These are phyloP conservation scores for Osmozyma mogii DNA, from an alignment of 805 yeast genomes.

Conservation along the genomic window DNA sequence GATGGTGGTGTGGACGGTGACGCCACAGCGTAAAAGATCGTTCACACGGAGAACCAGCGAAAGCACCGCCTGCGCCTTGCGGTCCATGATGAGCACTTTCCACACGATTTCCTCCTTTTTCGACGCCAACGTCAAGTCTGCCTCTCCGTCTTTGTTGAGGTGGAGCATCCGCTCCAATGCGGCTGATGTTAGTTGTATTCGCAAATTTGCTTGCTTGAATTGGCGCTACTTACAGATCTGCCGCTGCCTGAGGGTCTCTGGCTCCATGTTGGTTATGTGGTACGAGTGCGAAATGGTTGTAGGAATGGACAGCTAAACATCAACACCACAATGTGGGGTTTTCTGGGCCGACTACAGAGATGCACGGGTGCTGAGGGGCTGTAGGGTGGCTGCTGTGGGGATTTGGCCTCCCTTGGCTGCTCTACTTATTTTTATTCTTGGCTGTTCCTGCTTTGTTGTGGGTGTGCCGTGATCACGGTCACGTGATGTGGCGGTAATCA, in stretches of 20 bases:
- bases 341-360: background rate
- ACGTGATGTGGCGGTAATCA: no score
- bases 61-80: conserved; percentile 72
- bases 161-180: conserved; percentile 76
- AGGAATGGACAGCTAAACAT: background rate
- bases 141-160: conserved; percentile 56
- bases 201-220: conserved; percentile 19
- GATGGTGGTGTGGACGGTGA: conserved; percentile 80
- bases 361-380: no score
- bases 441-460: no score
- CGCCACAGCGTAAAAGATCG: conserved; percentile 82
- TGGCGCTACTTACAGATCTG: conserved; percentile 26
- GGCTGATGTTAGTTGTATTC: conserved; percentile 3
- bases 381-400: no score
- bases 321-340: background rate
- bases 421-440: no score
- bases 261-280: background rate
- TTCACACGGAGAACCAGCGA: conserved; percentile 90
- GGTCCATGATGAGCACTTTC: conserved; percentile 86
- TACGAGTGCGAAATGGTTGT: background rate
- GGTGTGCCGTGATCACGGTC: no score
- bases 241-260: conserved; percentile 28
- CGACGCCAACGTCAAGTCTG: conserved; percentile 47
- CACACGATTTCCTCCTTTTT: conserved; percentile 67
- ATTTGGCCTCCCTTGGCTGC: no score